Evolutionary conservation across 139 green algal species (phyloP).

Genomic region (Chlorella sorokiniana): DNA sequence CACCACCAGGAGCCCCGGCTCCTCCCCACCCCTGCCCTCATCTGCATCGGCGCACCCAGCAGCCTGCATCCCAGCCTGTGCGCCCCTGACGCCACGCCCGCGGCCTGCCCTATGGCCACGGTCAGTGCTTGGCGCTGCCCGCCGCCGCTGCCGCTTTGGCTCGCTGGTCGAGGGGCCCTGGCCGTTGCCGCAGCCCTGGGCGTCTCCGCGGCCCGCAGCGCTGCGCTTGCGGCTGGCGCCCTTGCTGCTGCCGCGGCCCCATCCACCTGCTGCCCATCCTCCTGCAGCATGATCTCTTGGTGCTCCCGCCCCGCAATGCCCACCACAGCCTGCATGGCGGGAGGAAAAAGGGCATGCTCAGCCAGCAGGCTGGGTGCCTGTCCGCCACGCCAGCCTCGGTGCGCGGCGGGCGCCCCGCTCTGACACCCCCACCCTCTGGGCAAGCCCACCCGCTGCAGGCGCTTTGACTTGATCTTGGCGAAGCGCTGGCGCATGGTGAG

Average conservation of each 20-base stretch:
- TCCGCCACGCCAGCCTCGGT: not conserved
- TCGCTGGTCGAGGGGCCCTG: not conserved
- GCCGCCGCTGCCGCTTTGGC: not conserved
- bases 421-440: not conserved
- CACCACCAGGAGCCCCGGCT: too few relatives aligned
- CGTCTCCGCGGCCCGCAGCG: not conserved
- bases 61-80: too few relatives aligned
- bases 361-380: not conserved
- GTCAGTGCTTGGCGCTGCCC: not conserved
- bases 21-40: too few relatives aligned
- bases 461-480: constrained; percentile 89
- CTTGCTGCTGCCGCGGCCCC: not conserved
- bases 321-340: constrained; percentile 44
- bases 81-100: not conserved
- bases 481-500: constrained; percentile 81
- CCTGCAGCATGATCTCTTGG: constrained; percentile 47
- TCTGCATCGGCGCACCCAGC: not conserved
- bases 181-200: not conserved
- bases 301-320: constrained; percentile 53
- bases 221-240: not conserved
- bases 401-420: not conserved
- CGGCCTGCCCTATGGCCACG: not conserved
- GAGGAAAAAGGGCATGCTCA: not conserved
- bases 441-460: constrained; percentile 53
- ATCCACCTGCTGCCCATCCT: not conserved